Evolutionary conservation across 176 grass and related monocot species (phyloP), one percentile per base, ranked within the genome.

Genomic region (Oryza rufipogon): DNA sequence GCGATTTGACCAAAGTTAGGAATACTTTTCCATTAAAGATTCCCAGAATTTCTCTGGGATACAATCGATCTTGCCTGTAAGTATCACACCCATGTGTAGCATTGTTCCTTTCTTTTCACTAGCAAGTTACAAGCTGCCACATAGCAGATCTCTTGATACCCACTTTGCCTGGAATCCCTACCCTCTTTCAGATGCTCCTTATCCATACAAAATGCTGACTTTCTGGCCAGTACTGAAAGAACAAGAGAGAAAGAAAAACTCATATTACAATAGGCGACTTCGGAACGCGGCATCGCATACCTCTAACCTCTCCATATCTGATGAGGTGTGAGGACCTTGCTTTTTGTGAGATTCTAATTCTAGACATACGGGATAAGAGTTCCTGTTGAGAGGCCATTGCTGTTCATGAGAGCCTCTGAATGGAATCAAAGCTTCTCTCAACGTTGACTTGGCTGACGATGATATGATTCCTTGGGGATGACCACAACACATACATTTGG

Each of bases 111-210:
- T n/a, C 9, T 88, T 88, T 84, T 20, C 20, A 20, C 22, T 52
- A 75, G 71, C 87, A 85, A 89, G 77, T 89, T 71, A 85, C 30
- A 68, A 70, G 77, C 82, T 71, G 82, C 77, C 87, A 89, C 77
- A 44, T 85, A 76, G 75, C 20, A 80, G 63, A 80, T 70, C 70
- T 80, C 87, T 84, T 69, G 76, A 80, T 84, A 47, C 87, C 69
- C 48, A 75, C 81, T 84, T 84, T 84, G 36, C 87, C 14, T 75
- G 41, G 87, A 85, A 85, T 85, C 77, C 77, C 77, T 65, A 85
- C 82, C 82, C 20, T 61, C 38, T 42, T 41, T 89, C 20, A 85
- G 82, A 89, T 89, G 77, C 87, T 71, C 71, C 77, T 85, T 89
- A 89, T 89, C 87, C 82, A 52, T 75, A 80, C 2, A 75, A 64